Evolutionary conservation across 148 eudicot genomes (phyloP).

Genomic region (Rhododendron simsii): DNA sequence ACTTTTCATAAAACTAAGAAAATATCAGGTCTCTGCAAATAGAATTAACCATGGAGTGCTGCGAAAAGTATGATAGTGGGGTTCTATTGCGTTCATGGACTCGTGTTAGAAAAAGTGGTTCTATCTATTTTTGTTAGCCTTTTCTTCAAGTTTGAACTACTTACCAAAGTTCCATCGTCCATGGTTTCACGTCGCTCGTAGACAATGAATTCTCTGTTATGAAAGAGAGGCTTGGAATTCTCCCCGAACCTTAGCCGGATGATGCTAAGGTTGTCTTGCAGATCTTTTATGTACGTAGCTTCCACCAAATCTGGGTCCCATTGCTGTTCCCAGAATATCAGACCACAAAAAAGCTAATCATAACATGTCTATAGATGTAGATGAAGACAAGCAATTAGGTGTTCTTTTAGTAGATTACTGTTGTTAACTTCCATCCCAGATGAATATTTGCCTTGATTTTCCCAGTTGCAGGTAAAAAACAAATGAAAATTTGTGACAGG

Average conservation of each 20-base stretch:
- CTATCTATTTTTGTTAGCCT: not conserved
- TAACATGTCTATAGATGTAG: not conserved
- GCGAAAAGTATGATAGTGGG: not conserved
- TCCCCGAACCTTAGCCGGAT: slow-evolving; percentile 71
- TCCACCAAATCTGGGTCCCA: slow-evolving; percentile 85
- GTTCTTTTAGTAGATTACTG: not conserved
- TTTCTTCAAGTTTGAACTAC: not conserved
- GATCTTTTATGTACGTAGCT: slow-evolving; percentile 75
- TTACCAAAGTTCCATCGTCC: slow-evolving; percentile 89
- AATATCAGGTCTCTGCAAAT: not conserved
- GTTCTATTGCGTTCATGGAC: not conserved
- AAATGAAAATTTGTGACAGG: not conserved
- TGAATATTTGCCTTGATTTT: not conserved
- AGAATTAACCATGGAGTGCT: not conserved
- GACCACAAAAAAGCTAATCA: not conserved
- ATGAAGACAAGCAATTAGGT: not conserved
- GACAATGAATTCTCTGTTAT: slow-evolving; percentile 82
- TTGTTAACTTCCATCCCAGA: not conserved
- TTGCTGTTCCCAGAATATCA: slow-evolving; percentile 40
- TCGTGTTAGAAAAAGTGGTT: not conserved
- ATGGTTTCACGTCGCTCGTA: slow-evolving; percentile 85
- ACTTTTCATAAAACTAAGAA: not conserved
- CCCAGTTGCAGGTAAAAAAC: not conserved
- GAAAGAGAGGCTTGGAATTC: slow-evolving; percentile 67
- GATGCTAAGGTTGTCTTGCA: slow-evolving; percentile 71